Conservation (phyloP, 352 stramenopile genomes). For the Pythium rhizo-oryzae region DNA sequence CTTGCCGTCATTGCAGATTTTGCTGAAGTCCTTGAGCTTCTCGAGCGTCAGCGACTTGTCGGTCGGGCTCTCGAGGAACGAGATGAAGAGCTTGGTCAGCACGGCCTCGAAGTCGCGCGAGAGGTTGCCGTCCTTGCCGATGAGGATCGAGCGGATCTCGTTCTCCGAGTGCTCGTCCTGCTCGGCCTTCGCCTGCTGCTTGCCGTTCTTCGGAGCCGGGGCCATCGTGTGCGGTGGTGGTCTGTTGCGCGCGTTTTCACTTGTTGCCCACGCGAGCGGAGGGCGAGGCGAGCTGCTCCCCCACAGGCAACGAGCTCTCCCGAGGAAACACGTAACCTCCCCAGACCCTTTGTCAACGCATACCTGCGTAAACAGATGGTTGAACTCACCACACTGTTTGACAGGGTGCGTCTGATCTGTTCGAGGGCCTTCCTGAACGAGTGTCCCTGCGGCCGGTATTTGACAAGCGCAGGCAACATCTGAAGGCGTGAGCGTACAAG, state of each 20-base stretch:
- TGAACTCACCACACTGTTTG: slow-evolving; percentile 10
- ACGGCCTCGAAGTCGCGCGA: slow-evolving; percentile 87
- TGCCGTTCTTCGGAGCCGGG: slow-evolving; percentile 55
- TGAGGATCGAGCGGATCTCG: slow-evolving; percentile 81
- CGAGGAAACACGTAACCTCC: slow-evolving; percentile 28
- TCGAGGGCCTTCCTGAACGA: background rate
- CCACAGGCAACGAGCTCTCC: no score
- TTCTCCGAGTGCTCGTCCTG: slow-evolving; percentile 74
- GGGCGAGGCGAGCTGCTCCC: no score
- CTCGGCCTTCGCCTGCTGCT: slow-evolving; percentile 37
- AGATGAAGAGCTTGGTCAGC: slow-evolving; percentile 86
- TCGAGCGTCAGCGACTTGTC: slow-evolving; percentile 83
- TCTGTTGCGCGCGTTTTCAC: background rate
- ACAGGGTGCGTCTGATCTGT: background rate
- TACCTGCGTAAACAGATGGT: slow-evolving; percentile 20
- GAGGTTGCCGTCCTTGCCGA: slow-evolving; percentile 81
- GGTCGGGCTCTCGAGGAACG: slow-evolving; percentile 77
- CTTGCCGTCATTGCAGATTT: slow-evolving; percentile 89
- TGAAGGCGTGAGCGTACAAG: no score
- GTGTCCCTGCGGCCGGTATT: background rate
- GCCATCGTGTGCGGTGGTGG: slow-evolving; percentile 38
- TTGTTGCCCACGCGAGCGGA: background rate
- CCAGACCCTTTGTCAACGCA: slow-evolving; percentile 1
- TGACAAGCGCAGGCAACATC: no score
- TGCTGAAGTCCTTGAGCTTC: slow-evolving; percentile 89